Conservation (phyloP, 1,284 basidiomycete species). For the Trichosporon sp. region DNA sequence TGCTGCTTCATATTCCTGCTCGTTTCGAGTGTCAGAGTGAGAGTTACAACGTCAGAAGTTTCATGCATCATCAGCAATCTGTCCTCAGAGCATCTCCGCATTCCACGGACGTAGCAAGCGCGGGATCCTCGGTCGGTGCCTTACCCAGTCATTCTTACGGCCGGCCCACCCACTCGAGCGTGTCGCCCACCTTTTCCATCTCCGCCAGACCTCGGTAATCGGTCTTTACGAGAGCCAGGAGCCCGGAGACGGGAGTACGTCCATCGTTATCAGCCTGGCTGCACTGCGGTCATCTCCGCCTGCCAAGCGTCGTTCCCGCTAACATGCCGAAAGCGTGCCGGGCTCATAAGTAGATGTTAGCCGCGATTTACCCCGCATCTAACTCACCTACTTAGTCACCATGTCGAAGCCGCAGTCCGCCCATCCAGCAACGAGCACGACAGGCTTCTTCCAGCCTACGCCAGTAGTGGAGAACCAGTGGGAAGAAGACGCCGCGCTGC, state of each 20-base stretch:
- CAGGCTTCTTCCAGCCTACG: conserved; percentile 16
- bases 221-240: neutral
- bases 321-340: neutral
- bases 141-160: neutral
- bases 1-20: neutral
- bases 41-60: too few species aligned
- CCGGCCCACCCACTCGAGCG: neutral
- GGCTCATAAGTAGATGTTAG: neutral
- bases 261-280: neutral
- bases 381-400: neutral
- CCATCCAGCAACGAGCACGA: neutral
- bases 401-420: neutral
- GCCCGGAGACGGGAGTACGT: too few species aligned
- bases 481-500: conserved; percentile 10
- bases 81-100: too few species aligned
- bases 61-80: too few species aligned
- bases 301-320: too few species aligned
- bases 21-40: neutral
- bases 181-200: neutral
- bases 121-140: neutral
- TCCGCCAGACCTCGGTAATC: neutral
- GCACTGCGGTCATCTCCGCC: neutral
- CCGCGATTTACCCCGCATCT: too few species aligned
- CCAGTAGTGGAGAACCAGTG: conserved; percentile 8
- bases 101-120: neutral